A percentile compares a stretch with the other conserved stretches of the same genome.
Evolutionary conservation across 176 grass and related monocot genomes (phyloP).

Genomic region (Phoenix roebelenii): DNA sequence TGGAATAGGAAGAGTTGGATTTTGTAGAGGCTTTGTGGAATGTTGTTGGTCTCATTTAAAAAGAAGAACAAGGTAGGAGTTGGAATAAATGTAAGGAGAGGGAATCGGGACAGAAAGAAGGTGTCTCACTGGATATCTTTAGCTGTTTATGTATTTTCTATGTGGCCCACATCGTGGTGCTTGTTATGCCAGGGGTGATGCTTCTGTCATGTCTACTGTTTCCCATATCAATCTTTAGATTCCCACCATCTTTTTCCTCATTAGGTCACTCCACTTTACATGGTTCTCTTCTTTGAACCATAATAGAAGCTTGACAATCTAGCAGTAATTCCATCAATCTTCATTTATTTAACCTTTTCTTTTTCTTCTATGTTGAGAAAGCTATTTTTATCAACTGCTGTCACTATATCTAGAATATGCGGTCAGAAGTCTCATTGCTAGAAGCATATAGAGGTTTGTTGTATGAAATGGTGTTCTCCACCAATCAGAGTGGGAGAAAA

Average conservation of each 20-base stretch:
- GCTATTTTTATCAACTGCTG: no score
- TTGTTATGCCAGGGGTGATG: background rate
- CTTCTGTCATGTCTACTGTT: background rate
- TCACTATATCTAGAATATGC: no score
- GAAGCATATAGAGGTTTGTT: no score
- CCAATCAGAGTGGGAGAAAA: no score
- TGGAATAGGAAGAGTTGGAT: background rate
- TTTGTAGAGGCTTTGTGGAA: background rate
- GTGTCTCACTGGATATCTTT: constrained; percentile 1
- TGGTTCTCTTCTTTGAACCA: constrained; percentile 13
- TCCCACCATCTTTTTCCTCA: constrained; percentile 7
- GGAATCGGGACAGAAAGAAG: background rate
- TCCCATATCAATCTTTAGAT: constrained; percentile 4
- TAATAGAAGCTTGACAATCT: constrained; percentile 7
- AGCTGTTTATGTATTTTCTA: background rate
- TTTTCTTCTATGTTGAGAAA: no score
- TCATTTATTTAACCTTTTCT: no score
- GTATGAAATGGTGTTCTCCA: no score
- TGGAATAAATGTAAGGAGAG: constrained; percentile 2
- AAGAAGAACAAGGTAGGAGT: background rate
- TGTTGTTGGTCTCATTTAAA: constrained; percentile 12
- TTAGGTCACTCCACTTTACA: constrained; percentile 11
- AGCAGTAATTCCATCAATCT: background rate
- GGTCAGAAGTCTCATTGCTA: no score
- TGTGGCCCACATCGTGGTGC: background rate